A percentile compares a stretch with the other conserved stretches of the same genome.
Evolutionary conservation across 495 filamentous ascomycete genomes (phyloP).

Genomic region (Apodospora peruviana): DNA sequence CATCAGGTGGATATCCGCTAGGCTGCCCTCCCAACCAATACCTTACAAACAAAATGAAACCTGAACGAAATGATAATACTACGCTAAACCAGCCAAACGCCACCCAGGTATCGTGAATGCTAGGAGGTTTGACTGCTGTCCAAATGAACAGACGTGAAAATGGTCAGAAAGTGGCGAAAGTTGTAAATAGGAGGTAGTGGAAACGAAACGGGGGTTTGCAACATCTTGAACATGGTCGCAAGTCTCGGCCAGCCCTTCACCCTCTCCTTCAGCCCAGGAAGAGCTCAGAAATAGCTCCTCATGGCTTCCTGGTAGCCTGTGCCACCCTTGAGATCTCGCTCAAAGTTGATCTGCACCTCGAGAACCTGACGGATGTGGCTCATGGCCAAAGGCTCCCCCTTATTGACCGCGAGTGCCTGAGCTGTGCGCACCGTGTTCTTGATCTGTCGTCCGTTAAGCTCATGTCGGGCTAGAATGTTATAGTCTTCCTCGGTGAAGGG

Average conservation of each 20-base stretch:
- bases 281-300: slow-evolving; percentile 41
- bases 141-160: too few species aligned
- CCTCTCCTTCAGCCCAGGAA: too few species aligned
- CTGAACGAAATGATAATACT: neutral
- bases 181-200: too few species aligned
- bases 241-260: too few species aligned
- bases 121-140: too few species aligned
- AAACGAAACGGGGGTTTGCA: too few species aligned
- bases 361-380: slow-evolving; percentile 78
- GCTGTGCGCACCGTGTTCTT: slow-evolving; percentile 88
- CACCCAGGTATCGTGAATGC: neutral
- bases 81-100: neutral
- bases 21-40: too few species aligned
- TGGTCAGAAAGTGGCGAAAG: too few species aligned
- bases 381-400: slow-evolving; percentile 65
- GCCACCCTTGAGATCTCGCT: slow-evolving; percentile 66
- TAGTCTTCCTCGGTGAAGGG: slow-evolving; percentile 66
- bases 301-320: slow-evolving; percentile 60
- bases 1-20: too few species aligned
- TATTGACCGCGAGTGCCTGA: slow-evolving; percentile 78
- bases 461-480: slow-evolving; percentile 59
- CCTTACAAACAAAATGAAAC: too few species aligned
- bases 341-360: slow-evolving; percentile 76
- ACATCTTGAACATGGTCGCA: too few species aligned
- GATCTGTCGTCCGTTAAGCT: slow-evolving; percentile 90